Evolutionary conservation across 2,329 filamentous ascomycete genomes (phyloP), one percentile per base, ranked within the genome.

Genomic region (Fusarium citri): DNA sequence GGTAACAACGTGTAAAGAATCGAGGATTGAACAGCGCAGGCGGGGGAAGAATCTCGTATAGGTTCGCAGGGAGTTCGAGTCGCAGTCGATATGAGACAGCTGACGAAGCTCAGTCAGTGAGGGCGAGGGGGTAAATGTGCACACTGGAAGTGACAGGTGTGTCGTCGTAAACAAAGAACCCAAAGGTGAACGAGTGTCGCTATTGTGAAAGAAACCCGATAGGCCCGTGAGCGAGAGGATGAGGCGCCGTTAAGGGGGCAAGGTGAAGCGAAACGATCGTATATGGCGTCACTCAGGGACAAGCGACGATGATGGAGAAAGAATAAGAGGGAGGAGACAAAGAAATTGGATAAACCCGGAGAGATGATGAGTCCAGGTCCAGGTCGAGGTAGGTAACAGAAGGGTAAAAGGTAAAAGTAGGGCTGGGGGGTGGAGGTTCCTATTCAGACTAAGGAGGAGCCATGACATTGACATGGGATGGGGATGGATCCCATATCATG

Each of bases 391-490:
- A 34, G 57, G 26, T 30, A 64, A 31, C 22, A 37, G 37, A 37
- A 23, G 37, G 31, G 28, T 56, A 23, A 59, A 53, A 45, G 60
- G 37, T 66, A 65, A 66, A 65, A 60, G 68, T 72, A 69, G 69
- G 61, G 69, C 69, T 67, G 69, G 68, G 49, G 59, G 62, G 68
- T 62, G 68, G 56, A 65, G 68, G 68, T 54, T 53, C 64, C 59
- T 64, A 59, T 65, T 55, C 50, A 37, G 43, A 64, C 50, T 64
- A 64, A 54, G 49, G 40, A 68, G 65, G 53, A 72, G 69, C 69
- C 69, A 71, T 71, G 68, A 71, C 68, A 66, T 26, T 58, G 59
- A 65, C 60, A 64, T 59, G 59, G 60, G 41, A 70, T 58, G 57
- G 48, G 55, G 43, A 61, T 58, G 60, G 62, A 63, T 54, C 53